Percentiles rank a stretch among this genome's conserved stretches.
Evolutionary conservation across 495 filamentous ascomycete genomes (phyloP).

Genomic region (Lasiosphaeris hirsuta): DNA sequence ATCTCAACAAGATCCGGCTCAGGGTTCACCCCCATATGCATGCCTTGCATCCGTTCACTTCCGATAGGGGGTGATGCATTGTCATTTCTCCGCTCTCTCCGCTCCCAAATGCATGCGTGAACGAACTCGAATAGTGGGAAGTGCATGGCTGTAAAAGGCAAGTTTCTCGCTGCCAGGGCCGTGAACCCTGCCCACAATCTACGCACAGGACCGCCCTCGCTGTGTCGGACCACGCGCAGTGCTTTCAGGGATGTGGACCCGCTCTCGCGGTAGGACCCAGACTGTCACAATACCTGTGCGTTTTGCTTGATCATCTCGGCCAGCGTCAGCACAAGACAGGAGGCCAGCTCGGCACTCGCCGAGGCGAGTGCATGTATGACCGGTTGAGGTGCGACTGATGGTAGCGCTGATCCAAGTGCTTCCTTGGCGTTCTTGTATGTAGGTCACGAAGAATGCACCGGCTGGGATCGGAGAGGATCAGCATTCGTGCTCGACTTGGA

Average conservation of each 20-base stretch:
- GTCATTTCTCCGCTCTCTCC: constrained; percentile 18
- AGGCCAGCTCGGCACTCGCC: constrained; percentile 70
- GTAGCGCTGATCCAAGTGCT: constrained; percentile 35
- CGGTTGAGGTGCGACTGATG: constrained; percentile 53
- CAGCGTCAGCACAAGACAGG: constrained; percentile 81
- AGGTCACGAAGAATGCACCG: constrained; percentile 86
- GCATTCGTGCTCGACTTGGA: neutral
- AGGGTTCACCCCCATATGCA: no score
- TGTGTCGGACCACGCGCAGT: constrained; percentile 34
- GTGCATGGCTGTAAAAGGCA: constrained; percentile 84
- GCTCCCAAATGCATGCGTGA: constrained; percentile 39
- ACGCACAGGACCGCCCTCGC: constrained; percentile 26
- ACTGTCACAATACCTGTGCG: constrained; percentile 63
- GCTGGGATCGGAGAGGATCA: constrained; percentile 42
- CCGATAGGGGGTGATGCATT: constrained; percentile 12
- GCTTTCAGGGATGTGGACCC: constrained; percentile 44
- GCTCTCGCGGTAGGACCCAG: neutral
- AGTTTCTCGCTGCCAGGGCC: constrained; percentile 71
- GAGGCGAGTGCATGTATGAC: constrained; percentile 69
- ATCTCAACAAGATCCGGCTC: constrained; percentile 50
- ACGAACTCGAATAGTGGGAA: constrained; percentile 82
- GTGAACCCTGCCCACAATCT: constrained; percentile 74
- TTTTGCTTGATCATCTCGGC: constrained; percentile 94
- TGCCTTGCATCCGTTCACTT: neutral
- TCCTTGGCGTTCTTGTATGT: constrained; percentile 80